Evolutionary conservation across 768 basidiomycete species (phyloP).

Genomic region (Panaeolus papilionaceus): DNA sequence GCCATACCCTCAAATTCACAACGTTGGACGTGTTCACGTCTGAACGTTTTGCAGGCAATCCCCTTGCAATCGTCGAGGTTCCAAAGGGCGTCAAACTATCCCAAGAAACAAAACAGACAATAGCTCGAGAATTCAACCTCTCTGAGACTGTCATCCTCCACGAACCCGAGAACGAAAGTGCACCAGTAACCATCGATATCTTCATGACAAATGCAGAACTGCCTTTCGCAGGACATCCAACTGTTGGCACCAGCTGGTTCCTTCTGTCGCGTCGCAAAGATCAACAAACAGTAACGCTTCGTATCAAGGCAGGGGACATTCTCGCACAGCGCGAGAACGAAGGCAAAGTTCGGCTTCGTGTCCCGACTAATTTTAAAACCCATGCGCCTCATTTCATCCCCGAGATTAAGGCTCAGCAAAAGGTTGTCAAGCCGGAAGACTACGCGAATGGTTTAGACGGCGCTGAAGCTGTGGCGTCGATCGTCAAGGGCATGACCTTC

Average conservation of each 20-base stretch:
- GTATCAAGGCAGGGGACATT: constrained; percentile 50
- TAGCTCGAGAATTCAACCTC: constrained; percentile 56
- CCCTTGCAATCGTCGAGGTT: constrained; percentile 49
- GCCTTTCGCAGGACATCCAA: constrained; percentile 54
- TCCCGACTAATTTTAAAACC: constrained; percentile 49
- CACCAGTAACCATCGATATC: constrained; percentile 43
- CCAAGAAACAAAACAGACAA: constrained; percentile 46
- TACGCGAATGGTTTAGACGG: constrained; percentile 43
- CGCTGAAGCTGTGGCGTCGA: constrained; percentile 44
- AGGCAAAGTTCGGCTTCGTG: constrained; percentile 40
- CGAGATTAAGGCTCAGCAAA: constrained; percentile 36
- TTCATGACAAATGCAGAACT: constrained; percentile 47
- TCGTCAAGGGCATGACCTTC: constrained; percentile 56
- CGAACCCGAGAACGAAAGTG: constrained; percentile 22
- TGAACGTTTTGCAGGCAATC: constrained; percentile 47
- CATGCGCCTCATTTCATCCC: constrained; percentile 37
- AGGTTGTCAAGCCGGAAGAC: constrained; percentile 35
- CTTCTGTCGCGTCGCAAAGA: constrained; percentile 36
- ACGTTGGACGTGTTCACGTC: constrained; percentile 52
- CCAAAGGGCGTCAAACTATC: constrained; percentile 35
- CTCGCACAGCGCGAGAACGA: constrained; percentile 35
- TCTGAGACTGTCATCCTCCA: constrained; percentile 56
- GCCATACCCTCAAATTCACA: constrained; percentile 20
- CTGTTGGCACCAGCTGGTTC: constrained; percentile 49
- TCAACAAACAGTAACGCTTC: constrained; percentile 35